Evolutionary conservation across 2,329 filamentous ascomycete genomes (phyloP).

Genomic region (Endoconidiophora polonica): DNA sequence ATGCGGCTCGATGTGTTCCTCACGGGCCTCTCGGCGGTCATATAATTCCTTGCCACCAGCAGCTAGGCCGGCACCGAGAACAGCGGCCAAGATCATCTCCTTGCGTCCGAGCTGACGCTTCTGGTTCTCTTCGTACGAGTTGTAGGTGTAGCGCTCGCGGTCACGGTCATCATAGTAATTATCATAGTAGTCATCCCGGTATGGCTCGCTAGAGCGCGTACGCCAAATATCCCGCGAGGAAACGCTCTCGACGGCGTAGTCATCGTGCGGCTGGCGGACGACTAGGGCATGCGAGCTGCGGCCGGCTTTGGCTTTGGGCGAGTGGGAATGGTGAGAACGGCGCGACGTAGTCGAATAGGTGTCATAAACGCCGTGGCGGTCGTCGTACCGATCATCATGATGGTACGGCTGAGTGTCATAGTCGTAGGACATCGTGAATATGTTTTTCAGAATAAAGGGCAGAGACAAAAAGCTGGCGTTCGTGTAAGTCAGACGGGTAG

Average conservation of each 20-base stretch:
- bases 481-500: neutral
- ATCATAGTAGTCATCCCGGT: conserved; percentile 38
- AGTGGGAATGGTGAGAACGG: neutral
- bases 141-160: conserved; percentile 32
- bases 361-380: conserved; percentile 6
- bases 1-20: conserved; percentile 29
- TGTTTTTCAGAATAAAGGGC: neutral
- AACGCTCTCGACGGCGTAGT: conserved; percentile 2
- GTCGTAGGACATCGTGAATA: conserved; percentile 33
- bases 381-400: conserved; percentile 7
- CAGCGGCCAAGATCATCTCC: conserved; percentile 49
- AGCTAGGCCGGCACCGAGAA: conserved; percentile 46
- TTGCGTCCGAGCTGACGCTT: conserved; percentile 41
- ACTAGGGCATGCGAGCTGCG: conserved; percentile 2
- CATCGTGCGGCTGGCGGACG: conserved; percentile 12
- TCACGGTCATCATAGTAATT: conserved; percentile 30
- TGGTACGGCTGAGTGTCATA: conserved; percentile 24
- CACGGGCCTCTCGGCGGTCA: conserved; percentile 42
- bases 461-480: neutral
- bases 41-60: conserved; percentile 50
- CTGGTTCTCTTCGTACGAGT: conserved; percentile 38
- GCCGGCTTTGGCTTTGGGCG: neutral
- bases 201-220: conserved; percentile 42
- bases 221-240: conserved; percentile 34
- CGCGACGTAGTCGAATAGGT: conserved; percentile 6